phyloP scores from a whole-genome alignment of 805 yeast species.

The Yamadazyma kitorensis region DNA sequence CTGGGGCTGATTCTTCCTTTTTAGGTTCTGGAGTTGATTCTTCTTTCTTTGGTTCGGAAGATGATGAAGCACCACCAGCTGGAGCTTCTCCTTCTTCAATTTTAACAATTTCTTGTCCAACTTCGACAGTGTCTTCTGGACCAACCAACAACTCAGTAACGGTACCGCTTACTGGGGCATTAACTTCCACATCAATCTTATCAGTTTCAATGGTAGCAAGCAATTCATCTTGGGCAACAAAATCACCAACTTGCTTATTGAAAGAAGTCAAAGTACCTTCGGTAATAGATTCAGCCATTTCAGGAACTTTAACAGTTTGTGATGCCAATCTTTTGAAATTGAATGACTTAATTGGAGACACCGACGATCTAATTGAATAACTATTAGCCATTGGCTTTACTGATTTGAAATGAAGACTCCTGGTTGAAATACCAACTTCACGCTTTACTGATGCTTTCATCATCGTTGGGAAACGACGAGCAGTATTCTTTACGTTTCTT shows the following conservation, averaged over 20 bases:
- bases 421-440: conserved; percentile 5
- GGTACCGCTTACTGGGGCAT: conserved; percentile 90
- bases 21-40: conserved; percentile 25
- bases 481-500: conserved; percentile 14
- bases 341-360: conserved; percentile 8
- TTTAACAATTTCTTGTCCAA: conserved; percentile 88
- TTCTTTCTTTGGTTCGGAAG: conserved; percentile 22
- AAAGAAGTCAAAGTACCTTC: conserved; percentile 85
- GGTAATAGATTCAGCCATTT: conserved; percentile 97
- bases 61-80: conserved; percentile 44
- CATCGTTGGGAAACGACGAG: conserved; percentile 14
- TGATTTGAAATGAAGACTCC: conserved; percentile 1
- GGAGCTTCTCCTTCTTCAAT: conserved; percentile 80
- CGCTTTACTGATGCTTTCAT: conserved; percentile 7
- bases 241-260: conserved; percentile 81
- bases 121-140: conserved; percentile 91
- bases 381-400: background rate
- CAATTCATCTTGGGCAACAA: conserved; percentile 79
- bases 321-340: conserved; percentile 38
- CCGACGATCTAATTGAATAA: background rate
- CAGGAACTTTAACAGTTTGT: conserved; percentile 81
- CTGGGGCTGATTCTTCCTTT: conserved; percentile 31
- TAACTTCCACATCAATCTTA: conserved; percentile 95
- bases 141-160: conserved; percentile 76
- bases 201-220: conserved; percentile 98